Percentiles rank a stretch among this genome's conserved stretches.
phyloP scores from a whole-genome alignment of 1,284 basidiomycete species.

The Leccinum fallax region DNA sequence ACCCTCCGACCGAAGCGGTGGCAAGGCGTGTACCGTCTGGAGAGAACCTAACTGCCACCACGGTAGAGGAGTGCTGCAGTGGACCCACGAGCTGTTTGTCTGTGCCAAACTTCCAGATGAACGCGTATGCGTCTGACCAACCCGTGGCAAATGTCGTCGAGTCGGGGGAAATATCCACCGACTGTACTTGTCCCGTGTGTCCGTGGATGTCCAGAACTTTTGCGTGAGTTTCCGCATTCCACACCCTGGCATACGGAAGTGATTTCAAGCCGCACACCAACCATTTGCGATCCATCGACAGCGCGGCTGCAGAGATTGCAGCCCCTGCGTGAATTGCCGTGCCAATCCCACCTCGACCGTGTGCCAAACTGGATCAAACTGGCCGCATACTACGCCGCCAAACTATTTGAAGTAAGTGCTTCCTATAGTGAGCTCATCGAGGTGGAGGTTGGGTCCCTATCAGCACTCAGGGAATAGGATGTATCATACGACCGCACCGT shows the following conservation, averaged over 20 bases:
- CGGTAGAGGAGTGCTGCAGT: neutral
- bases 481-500: constrained; percentile 42
- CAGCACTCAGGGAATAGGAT: neutral
- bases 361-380: constrained; percentile 96
- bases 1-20: neutral
- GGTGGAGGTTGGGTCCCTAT: constrained; percentile 63
- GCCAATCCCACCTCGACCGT: constrained; percentile 53
- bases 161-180: too few species aligned
- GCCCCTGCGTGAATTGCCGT: too few species aligned
- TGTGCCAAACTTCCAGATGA: neutral
- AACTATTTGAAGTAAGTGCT: constrained; percentile 96
- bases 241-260: too few species aligned
- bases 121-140: neutral
- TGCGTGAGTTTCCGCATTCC: too few species aligned
- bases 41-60: constrained; percentile 4
- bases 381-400: constrained; percentile 85
- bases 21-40: constrained; percentile 4
- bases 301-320: too few species aligned
- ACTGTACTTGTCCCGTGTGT: too few species aligned
- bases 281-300: too few species aligned
- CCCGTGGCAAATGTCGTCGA: too few species aligned
- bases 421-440: constrained; percentile 92
- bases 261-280: too few species aligned
- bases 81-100: neutral
- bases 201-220: too few species aligned